Base-by-base conservation (phyloP, 805 yeast species). In the Cyberlindnera galapagoensis region DNA sequence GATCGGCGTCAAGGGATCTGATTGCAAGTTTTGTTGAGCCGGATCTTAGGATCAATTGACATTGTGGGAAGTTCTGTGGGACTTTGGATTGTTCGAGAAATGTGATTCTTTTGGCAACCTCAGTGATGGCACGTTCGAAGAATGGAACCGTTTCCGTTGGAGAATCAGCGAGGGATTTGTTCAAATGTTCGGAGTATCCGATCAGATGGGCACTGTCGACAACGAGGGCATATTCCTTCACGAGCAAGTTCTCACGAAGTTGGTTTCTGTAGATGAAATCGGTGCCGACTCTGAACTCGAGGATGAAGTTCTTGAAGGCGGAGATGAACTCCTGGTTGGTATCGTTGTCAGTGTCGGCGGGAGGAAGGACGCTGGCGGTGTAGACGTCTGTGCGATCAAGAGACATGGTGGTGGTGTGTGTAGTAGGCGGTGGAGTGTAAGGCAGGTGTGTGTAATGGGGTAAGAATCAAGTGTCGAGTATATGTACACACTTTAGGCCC, bases 211-310 rank as follows among this genome's bases (percentile, higher is more conserved):
- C 94, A 29, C 84, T 69, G 43, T 83, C 76, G 9, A 92, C 94
- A 3, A 74, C 71, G 31, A 92, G 59, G 24, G 69, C 71, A 59
- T 76, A 88, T 48, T 79, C 75, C 35, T 79, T 79, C 42, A 85
- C 79, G 31, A 90, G 65, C 28, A 94, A 63, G 57, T 88, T 86
- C 49, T 86, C 95, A 46, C 96, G 69, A 34, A 92, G 66, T 55
- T 88, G 95, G 49, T 88, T 96, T 66, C 94, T 69, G 64, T 90
- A 90, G 24, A 87, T 66, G 56, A 83, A 92, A 54, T 76, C 80
- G 36, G 84, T 74, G 51, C 83, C 81, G 39, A 85, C 69, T 59
- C 95, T 73, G 59, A 86, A 92, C 54, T 87, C 95, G 34, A 86
- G 63, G 24, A 92, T 71, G 57, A 92, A 92, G 45, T 74, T 68